Evolutionary conservation across 140 eudicot genomes (phyloP).

Genomic region (Erigeron philadelphicus): DNA sequence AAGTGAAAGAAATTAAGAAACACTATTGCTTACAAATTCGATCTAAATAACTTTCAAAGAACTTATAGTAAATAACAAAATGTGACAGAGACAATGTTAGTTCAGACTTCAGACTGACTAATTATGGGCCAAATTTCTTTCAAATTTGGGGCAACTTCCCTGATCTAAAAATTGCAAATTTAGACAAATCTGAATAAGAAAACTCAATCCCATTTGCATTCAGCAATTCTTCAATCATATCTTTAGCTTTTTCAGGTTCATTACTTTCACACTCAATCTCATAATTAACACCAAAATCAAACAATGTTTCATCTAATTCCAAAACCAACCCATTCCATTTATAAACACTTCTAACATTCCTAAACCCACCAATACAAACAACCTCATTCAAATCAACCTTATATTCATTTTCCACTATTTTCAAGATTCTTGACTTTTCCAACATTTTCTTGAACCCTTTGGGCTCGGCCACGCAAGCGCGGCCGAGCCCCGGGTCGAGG

Average conservation of each 20-base stretch:
- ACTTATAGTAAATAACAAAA: no score
- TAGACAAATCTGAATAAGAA: constrained; percentile 53
- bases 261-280: constrained; percentile 79
- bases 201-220: constrained; percentile 56
- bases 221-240: constrained; percentile 51
- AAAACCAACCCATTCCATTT: constrained; percentile 75
- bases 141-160: constrained; percentile 51
- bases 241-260: constrained; percentile 65
- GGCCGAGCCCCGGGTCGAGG: constrained; percentile 55
- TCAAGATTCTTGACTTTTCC: constrained; percentile 36
- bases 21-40: no score
- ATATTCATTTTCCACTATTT: constrained; percentile 53
- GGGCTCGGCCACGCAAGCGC: constrained; percentile 60
- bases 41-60: no score
- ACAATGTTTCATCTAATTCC: constrained; percentile 64
- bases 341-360: constrained; percentile 66
- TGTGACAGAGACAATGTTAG: no score
- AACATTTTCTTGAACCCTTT: constrained; percentile 28
- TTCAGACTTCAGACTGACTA: no score
- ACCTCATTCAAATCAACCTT: constrained; percentile 36
- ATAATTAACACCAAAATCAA: constrained; percentile 54
- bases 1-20: no score
- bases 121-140: no score
- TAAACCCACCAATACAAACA: constrained; percentile 77
- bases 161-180: constrained; percentile 73